Percentiles rank a stretch among this genome's conserved stretches.
phyloP scores from a whole-genome alignment of 306 rosid genomes.

The Cucurbita ficifolia region DNA sequence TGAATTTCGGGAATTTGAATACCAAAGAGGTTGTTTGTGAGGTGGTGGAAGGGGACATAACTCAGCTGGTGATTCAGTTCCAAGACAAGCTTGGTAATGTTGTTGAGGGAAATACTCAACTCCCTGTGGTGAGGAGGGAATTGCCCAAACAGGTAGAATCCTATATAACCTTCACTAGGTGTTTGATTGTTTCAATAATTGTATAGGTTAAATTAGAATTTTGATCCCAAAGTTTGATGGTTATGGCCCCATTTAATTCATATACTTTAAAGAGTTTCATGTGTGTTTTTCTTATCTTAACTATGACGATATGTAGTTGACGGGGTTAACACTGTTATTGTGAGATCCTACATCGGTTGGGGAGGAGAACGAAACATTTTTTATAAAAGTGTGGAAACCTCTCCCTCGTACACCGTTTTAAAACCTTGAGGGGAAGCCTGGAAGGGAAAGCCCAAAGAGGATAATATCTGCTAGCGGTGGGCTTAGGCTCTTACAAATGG shows the following conservation, averaged over 20 bases:
- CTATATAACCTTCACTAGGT: not conserved
- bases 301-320: not conserved
- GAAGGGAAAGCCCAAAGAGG: no score
- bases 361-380: no score
- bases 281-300: no score
- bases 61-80: constrained; percentile 60
- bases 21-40: constrained; percentile 94
- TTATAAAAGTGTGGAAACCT: no score
- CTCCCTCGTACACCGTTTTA: no score
- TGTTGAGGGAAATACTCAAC: constrained; percentile 80
- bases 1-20: constrained; percentile 83
- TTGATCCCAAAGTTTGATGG: not conserved
- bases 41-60: constrained; percentile 96
- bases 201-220: not conserved
- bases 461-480: no score
- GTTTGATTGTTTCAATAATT: not conserved
- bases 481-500: no score
- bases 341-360: no score
- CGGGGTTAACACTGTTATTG: not conserved
- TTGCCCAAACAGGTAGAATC: constrained; percentile 64
- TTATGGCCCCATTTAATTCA: not conserved
- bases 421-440: no score
- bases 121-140: constrained; percentile 63
- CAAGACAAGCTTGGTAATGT: constrained; percentile 91
- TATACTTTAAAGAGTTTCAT: not conserved